Conservation (phyloP, 1,139 yeast genomes). For the Kluyveromyces sp. region DNA sequence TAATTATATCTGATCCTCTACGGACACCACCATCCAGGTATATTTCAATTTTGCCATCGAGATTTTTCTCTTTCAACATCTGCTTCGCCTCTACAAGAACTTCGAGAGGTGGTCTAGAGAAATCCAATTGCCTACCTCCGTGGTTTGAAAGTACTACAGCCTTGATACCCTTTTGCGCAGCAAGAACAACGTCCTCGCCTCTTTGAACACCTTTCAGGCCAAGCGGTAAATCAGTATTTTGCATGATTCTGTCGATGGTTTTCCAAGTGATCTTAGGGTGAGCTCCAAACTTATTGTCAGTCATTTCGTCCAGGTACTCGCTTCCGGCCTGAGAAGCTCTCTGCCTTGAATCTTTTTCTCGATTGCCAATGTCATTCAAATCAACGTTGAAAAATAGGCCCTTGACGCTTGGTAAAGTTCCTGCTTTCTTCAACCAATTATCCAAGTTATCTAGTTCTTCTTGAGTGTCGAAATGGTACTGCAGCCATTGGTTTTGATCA, state of each 20-base stretch:
- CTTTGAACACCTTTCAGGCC: conserved; percentile 57
- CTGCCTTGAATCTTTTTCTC: conserved; percentile 66
- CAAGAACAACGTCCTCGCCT: conserved; percentile 56
- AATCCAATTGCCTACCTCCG: conserved; percentile 65
- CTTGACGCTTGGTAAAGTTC: conserved; percentile 60
- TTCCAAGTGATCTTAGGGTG: conserved; percentile 44
- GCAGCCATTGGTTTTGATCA: conserved; percentile 68
- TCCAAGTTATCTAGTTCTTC: conserved; percentile 54
- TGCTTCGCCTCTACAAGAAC: conserved; percentile 56
- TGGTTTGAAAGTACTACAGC: conserved; percentile 65
- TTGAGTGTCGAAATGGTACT: conserved; percentile 74
- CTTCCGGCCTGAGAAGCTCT: conserved; percentile 52
- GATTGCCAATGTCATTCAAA: conserved; percentile 82
- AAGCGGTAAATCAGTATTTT: conserved; percentile 41
- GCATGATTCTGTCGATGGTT: conserved; percentile 37
- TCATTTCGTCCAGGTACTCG: conserved; percentile 64
- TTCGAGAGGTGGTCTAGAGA: conserved; percentile 55
- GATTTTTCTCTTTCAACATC: conserved; percentile 40
- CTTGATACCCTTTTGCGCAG: conserved; percentile 56
- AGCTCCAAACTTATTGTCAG: conserved; percentile 36
- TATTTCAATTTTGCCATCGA: conserved; percentile 27
- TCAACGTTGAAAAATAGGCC: conserved; percentile 79
- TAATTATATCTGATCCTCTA: conserved; percentile 54
- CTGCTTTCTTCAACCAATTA: conserved; percentile 59
- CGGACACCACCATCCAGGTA: conserved; percentile 50